phyloP scores from a whole-genome alignment of 1,139 yeast species.

The Diutina sp. region DNA sequence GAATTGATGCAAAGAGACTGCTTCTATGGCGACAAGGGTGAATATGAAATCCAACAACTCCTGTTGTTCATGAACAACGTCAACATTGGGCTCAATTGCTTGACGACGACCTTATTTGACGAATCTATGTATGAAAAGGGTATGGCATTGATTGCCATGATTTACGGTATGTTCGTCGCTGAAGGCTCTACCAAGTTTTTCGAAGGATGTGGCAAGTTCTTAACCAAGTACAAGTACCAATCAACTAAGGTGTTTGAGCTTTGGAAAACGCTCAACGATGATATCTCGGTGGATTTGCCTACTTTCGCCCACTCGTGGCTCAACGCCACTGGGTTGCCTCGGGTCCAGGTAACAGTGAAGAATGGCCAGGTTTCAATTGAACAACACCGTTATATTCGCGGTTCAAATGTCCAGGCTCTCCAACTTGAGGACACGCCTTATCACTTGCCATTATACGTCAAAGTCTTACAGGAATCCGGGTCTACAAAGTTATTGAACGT shows the following conservation, averaged over 20 bases:
- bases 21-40: constrained; percentile 12
- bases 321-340: constrained; percentile 45
- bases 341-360: constrained; percentile 24
- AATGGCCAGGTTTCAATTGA: constrained; percentile 22
- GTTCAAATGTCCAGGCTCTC: constrained; percentile 5
- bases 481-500: constrained; percentile 22
- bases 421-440: constrained; percentile 18
- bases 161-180: constrained; percentile 31
- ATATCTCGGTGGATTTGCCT: constrained; percentile 18
- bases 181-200: constrained; percentile 18
- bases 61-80: constrained; percentile 12
- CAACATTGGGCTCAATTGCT: constrained; percentile 25
- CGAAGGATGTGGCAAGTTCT: constrained; percentile 27
- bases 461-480: constrained; percentile 13
- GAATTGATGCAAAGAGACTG: constrained; percentile 28
- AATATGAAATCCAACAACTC: constrained; percentile 3
- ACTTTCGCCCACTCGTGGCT: constrained; percentile 47
- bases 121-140: constrained; percentile 54
- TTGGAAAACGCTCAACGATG: constrained; percentile 32
- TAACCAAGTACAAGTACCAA: constrained; percentile 20
- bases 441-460: constrained; percentile 41
- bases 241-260: constrained; percentile 42
- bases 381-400: constrained; percentile 34
- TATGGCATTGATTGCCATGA: constrained; percentile 42
- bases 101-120: constrained; percentile 30